Percentiles rank a stretch among this genome's conserved stretches.
Evolutionary conservation across 164 flowering plant species (phyloP).

Genomic region (Macadamia tetraphylla): DNA sequence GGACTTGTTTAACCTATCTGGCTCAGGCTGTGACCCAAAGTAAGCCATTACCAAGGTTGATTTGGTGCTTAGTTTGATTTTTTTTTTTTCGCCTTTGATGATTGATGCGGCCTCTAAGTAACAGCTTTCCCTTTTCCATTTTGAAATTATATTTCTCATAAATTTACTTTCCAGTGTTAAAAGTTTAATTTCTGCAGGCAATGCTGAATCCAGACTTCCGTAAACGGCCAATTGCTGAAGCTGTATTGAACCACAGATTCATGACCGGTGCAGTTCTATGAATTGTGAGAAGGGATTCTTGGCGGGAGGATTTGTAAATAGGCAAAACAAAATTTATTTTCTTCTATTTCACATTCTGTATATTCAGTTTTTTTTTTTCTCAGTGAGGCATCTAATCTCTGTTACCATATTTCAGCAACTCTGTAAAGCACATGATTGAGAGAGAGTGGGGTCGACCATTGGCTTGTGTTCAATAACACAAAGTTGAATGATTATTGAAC

Average conservation of each 20-base stretch:
- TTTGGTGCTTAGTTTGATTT: too few species aligned
- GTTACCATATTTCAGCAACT: too few species aligned
- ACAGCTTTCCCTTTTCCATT: background rate
- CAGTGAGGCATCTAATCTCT: too few species aligned
- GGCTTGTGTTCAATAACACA: too few species aligned
- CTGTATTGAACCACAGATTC: conserved; percentile 74
- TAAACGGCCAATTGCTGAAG: conserved; percentile 69
- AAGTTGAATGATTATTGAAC: too few species aligned
- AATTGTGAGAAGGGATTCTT: conserved; percentile 8
- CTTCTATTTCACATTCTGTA: too few species aligned
- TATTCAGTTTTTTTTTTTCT: too few species aligned
- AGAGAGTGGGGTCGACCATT: too few species aligned
- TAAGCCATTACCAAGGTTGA: too few species aligned
- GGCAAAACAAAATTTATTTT: too few species aligned
- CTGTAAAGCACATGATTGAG: too few species aligned
- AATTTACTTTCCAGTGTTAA: background rate
- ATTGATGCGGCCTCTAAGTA: background rate
- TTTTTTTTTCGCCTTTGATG: background rate
- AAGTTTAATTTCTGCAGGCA: conserved; percentile 40
- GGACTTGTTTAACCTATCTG: background rate
- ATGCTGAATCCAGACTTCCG: conserved; percentile 80
- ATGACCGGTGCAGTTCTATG: conserved; percentile 52
- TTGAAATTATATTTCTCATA: background rate
- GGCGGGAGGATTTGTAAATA: background rate
- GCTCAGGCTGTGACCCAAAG: too few species aligned